Percentiles rank a stretch among this genome's conserved stretches.
Evolutionary conservation across 176 grass and related monocot genomes (phyloP).

Genomic region (Puccinellia tenuiflora): DNA sequence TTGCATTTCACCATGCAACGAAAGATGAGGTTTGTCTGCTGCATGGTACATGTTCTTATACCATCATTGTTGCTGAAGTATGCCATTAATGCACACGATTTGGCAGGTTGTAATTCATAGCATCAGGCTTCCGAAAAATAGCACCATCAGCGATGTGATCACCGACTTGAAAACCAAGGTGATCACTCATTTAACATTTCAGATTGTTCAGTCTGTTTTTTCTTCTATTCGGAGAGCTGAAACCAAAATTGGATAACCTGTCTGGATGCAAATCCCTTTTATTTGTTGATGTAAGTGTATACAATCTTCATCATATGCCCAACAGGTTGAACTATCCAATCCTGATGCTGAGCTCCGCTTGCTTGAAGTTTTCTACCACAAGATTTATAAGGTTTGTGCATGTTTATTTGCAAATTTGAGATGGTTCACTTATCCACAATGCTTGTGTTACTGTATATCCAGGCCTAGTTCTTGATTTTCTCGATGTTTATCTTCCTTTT

Average conservation of each 20-base stretch:
- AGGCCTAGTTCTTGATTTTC: slow-evolving; percentile 1
- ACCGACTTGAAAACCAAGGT: slow-evolving; percentile 71
- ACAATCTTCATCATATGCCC: slow-evolving; percentile 24
- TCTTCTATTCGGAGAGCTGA: slow-evolving; percentile 1
- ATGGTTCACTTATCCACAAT: background rate
- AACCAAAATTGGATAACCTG: slow-evolving; percentile 3
- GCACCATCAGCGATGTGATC: slow-evolving; percentile 83
- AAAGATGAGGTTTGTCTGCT: slow-evolving; percentile 78
- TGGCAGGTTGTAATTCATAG: slow-evolving; percentile 75
- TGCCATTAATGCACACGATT: slow-evolving; percentile 23
- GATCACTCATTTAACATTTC: slow-evolving; percentile 11
- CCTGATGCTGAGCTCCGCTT: slow-evolving; percentile 83
- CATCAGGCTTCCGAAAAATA: slow-evolving; percentile 90
- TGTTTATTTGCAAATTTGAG: background rate
- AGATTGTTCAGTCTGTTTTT: slow-evolving; percentile 1
- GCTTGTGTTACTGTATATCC: background rate
- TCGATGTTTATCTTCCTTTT: background rate
- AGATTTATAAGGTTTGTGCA: slow-evolving; percentile 83
- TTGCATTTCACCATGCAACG: slow-evolving; percentile 95
- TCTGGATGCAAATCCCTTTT: background rate
- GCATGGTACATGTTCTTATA: slow-evolving; percentile 10
- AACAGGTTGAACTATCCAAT: slow-evolving; percentile 91
- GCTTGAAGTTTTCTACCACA: slow-evolving; percentile 97
- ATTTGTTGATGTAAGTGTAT: background rate
- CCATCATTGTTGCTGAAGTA: slow-evolving; percentile 21